Percentiles rank a stretch among this genome's conserved stretches.
phyloP scores from a whole-genome alignment of 176 grass and related monocot genomes.

The Raddia guianensis region DNA sequence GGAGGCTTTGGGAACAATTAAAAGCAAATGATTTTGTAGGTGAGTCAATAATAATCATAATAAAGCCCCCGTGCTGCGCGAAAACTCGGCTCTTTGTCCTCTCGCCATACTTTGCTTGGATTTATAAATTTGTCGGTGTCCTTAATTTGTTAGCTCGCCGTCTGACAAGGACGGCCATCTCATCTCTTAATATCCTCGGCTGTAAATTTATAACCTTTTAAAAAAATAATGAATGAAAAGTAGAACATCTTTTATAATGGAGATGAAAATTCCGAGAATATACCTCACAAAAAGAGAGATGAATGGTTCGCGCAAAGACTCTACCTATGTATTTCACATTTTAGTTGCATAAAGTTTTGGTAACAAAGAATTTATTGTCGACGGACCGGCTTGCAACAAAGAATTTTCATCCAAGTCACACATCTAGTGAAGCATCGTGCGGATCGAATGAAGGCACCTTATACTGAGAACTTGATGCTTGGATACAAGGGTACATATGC shows the following conservation, averaged over 20 bases:
- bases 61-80: not conserved
- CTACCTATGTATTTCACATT: too few species aligned
- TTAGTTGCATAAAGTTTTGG: not conserved
- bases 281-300: too few species aligned
- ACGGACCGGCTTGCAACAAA: too few species aligned
- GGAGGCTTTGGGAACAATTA: slow-evolving; percentile 40
- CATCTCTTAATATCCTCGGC: not conserved
- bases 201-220: not conserved
- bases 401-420: too few species aligned
- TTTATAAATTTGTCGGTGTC: slow-evolving; percentile 16
- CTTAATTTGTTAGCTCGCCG: slow-evolving; percentile 6
- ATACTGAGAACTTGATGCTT: too few species aligned
- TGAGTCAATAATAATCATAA: not conserved
- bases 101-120: not conserved
- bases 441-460: too few species aligned
- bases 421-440: too few species aligned
- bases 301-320: too few species aligned
- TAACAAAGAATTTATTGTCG: too few species aligned
- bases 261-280: too few species aligned
- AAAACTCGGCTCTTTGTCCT: slow-evolving; percentile 38
- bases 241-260: too few species aligned
- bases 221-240: not conserved
- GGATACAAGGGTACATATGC: too few species aligned
- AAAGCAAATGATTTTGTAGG: not conserved
- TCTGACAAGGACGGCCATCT: slow-evolving; percentile 27